Base-by-base conservation (phyloP, 306 rosid species). In the Vigna nakashimae region DNA sequence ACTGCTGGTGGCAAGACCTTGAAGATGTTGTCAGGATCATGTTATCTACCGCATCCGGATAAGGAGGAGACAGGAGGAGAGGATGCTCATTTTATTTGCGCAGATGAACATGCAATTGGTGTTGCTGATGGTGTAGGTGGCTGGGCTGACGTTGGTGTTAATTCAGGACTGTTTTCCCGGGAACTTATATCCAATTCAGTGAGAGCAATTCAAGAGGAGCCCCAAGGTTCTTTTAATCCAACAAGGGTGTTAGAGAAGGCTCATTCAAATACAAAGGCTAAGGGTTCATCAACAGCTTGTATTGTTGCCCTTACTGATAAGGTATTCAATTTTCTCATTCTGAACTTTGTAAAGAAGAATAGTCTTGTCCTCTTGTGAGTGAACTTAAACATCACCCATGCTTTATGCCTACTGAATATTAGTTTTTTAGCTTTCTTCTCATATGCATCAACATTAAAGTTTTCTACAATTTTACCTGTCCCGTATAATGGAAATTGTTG, bases 51-150 rank as follows among this genome's bases (percentile, higher is more conserved):
- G 7, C 68, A 62, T 62, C 68, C 68, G 34, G 68, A 62, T 34
- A 62, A 62, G 68, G 68, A 62, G 14, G 68, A 62, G 24, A 62
- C 68, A 0, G 68, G 68, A 8, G 68, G 68, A 32, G 68, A 62
- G 68, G 68, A 62, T 62, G 68, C 68, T 32, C 68, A 62, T 34
- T 62, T 62, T 62, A 62, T 62, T 62, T 62, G 68, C 68, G 1
- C 24, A 3, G 24, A 62, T 15, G 68, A 62, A 62, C 68, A 62
- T 7, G 68, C 46, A 62, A 62, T 62, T 34, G 68, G 68, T 32
- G 68, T 62, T 62, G 68, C 68, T 62, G 68, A 62, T 62, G 68
- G 68, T 62, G 68, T 62, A 16, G 68, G 68, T 32, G 68, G 68
- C 46, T 62, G 68, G 68, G 68, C 68, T 8, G 46, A 62, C 34